Percentiles rank a stretch among this genome's conserved stretches.
phyloP scores from a whole-genome alignment of 208 protist species.

The Spongospora subterranea region DNA sequence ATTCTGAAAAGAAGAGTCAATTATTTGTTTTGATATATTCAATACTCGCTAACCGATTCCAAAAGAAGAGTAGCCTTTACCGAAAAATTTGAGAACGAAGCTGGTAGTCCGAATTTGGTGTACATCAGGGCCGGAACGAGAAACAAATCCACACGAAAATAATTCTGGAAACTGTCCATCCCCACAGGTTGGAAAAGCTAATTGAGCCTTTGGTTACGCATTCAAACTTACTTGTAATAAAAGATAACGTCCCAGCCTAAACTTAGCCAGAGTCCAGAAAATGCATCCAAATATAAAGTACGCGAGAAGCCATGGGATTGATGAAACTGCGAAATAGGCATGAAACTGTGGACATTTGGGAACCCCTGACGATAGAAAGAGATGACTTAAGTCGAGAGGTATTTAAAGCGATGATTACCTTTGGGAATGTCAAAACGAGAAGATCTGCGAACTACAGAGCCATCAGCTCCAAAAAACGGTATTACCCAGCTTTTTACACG shows the following conservation, averaged over 20 bases:
- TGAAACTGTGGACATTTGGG: background rate
- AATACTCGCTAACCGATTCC: too few species aligned
- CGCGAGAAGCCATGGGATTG: background rate
- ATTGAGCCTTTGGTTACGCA: background rate
- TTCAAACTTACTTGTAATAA: slow-evolving; percentile 9
- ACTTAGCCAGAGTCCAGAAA: background rate
- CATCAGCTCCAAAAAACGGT: background rate
- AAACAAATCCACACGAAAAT: background rate
- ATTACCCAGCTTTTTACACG: background rate
- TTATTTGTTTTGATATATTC: too few species aligned
- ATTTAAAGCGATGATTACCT: too few species aligned
- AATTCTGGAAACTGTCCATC: background rate
- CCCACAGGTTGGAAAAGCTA: background rate
- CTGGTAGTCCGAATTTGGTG: background rate
- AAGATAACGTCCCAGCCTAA: background rate
- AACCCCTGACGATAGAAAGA: too few species aligned
- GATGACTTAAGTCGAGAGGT: too few species aligned
- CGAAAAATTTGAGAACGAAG: slow-evolving; percentile 21
- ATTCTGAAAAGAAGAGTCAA: background rate
- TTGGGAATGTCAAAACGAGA: too few species aligned
- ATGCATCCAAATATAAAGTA: background rate
- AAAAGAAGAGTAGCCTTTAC: slow-evolving; percentile 2
- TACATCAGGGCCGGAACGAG: background rate
- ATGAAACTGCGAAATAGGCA: background rate
- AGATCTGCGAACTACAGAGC: background rate